A percentile compares a stretch with the other conserved stretches of the same genome.
phyloP scores from a whole-genome alignment of 1,139 yeast species.

The Hansenula lynferdii region DNA sequence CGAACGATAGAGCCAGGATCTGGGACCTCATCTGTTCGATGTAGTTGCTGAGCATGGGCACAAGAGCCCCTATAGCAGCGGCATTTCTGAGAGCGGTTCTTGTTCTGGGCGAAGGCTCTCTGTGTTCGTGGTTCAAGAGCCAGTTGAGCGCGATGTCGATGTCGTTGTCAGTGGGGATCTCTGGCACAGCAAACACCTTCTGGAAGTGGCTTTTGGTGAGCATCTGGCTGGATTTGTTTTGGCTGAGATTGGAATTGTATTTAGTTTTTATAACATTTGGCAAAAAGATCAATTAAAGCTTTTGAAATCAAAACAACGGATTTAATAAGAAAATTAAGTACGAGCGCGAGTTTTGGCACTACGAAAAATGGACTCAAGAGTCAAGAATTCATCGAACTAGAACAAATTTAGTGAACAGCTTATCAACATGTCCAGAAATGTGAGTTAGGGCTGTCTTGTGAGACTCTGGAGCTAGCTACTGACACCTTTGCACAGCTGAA shows the following conservation, averaged over 20 bases:
- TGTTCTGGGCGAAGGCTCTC: conserved; percentile 20
- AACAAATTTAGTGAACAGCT: too few species aligned
- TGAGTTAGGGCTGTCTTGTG: background rate
- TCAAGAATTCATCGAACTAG: background rate
- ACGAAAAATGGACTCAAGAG: background rate
- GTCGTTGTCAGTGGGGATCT: conserved; percentile 15
- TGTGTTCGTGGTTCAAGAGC: conserved; percentile 17
- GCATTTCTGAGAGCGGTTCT: conserved; percentile 16
- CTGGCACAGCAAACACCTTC: conserved; percentile 12
- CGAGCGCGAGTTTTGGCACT: too few species aligned
- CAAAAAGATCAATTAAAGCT: background rate
- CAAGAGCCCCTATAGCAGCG: conserved; percentile 4
- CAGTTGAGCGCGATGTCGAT: conserved; percentile 17
- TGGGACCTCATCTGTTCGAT: conserved; percentile 12
- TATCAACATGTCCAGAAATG: conserved; percentile 4
- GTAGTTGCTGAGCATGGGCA: conserved; percentile 11
- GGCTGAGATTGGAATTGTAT: too few species aligned
- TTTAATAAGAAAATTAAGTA: too few species aligned
- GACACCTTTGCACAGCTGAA: conserved; percentile 10
- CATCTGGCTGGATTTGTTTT: background rate
- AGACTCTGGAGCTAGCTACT: conserved; percentile 1
- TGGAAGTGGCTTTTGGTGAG: conserved; percentile 1
- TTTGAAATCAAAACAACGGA: background rate
- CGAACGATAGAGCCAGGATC: conserved; percentile 1
- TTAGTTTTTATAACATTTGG: background rate